A percentile compares a stretch with the other conserved stretches of the same genome.
Evolutionary conservation across 2,329 filamentous ascomycete genomes (phyloP).

Genomic region (Clarireedia paspali): DNA sequence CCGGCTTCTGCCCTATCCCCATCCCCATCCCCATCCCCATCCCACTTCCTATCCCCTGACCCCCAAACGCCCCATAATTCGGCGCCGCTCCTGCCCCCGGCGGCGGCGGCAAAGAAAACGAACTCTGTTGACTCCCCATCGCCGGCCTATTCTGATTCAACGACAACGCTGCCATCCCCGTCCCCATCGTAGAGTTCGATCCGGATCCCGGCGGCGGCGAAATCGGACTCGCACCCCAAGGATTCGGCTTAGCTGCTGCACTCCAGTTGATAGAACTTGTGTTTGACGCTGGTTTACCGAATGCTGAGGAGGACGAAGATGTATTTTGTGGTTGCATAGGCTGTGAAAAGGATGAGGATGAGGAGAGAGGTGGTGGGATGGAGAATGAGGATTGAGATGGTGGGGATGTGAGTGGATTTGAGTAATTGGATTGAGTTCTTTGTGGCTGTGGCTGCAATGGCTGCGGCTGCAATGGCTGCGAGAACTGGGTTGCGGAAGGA

Average conservation of each 20-base stretch:
- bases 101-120: constrained; percentile 30
- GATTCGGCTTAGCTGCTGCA: constrained; percentile 36
- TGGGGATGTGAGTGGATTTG: not conserved
- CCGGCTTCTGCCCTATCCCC: constrained; percentile 12
- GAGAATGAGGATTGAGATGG: constrained; percentile 6
- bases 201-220: constrained; percentile 12
- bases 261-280: constrained; percentile 42
- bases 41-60: constrained; percentile 16
- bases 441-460: constrained; percentile 38
- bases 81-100: constrained; percentile 7
- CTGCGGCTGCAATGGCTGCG: constrained; percentile 43
- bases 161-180: not conserved
- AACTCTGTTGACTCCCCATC: not conserved
- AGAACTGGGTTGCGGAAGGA: constrained; percentile 55
- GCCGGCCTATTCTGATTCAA: not conserved
- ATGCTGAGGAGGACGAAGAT: constrained; percentile 9
- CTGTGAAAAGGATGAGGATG: not conserved
- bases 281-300: constrained; percentile 16
- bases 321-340: constrained; percentile 14
- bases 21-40: constrained; percentile 10
- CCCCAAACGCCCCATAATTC: constrained; percentile 21
- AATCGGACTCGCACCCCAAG: constrained; percentile 37
- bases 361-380: constrained; percentile 36
- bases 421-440: constrained; percentile 5
- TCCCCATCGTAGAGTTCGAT: not conserved